These are phyloP conservation scores for Strobilomyces dryophilus DNA, from an alignment of 768 basidiomycete genomes.

Conservation along the genomic window DNA sequence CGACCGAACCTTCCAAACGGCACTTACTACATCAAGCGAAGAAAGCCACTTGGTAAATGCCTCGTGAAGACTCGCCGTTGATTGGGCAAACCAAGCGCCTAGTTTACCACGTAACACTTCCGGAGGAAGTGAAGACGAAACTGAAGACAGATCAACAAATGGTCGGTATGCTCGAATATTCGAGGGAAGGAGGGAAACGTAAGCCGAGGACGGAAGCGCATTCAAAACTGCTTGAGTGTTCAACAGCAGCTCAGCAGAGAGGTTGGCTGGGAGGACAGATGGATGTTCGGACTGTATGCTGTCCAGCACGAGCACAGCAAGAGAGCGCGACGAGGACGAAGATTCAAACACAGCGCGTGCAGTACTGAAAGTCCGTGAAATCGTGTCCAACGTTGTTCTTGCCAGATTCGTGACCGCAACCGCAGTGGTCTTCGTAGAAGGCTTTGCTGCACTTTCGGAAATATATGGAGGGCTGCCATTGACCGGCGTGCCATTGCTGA, in stretches of 20 bases:
- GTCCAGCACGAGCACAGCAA: slow-evolving; percentile 55
- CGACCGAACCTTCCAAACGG: slow-evolving; percentile 68
- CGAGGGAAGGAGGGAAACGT: slow-evolving; percentile 71
- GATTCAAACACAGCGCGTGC: slow-evolving; percentile 56
- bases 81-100: slow-evolving; percentile 60
- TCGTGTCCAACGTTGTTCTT: slow-evolving; percentile 46
- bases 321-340: slow-evolving; percentile 33
- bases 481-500: slow-evolving; percentile 30
- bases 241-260: slow-evolving; percentile 53
- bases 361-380: slow-evolving; percentile 55
- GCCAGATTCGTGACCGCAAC: slow-evolving; percentile 54
- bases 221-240: slow-evolving; percentile 66
- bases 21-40: slow-evolving; percentile 53
- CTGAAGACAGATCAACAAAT: slow-evolving; percentile 69
- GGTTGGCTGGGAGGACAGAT: slow-evolving; percentile 18
- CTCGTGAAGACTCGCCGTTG: slow-evolving; percentile 40
- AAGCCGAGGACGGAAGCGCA: slow-evolving; percentile 76
- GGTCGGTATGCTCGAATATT: slow-evolving; percentile 77
- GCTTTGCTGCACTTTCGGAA: background rate
- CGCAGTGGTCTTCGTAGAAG: slow-evolving; percentile 33
- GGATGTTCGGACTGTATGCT: slow-evolving; percentile 55
- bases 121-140: slow-evolving; percentile 48
- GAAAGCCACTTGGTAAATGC: slow-evolving; percentile 55
- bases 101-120: slow-evolving; percentile 44
- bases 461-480: slow-evolving; percentile 34